A percentile compares a stretch with the other conserved stretches of the same genome.
Evolutionary conservation across 164 flowering plant genomes (phyloP).

Genomic region (Cinnamomum micranthum): DNA sequence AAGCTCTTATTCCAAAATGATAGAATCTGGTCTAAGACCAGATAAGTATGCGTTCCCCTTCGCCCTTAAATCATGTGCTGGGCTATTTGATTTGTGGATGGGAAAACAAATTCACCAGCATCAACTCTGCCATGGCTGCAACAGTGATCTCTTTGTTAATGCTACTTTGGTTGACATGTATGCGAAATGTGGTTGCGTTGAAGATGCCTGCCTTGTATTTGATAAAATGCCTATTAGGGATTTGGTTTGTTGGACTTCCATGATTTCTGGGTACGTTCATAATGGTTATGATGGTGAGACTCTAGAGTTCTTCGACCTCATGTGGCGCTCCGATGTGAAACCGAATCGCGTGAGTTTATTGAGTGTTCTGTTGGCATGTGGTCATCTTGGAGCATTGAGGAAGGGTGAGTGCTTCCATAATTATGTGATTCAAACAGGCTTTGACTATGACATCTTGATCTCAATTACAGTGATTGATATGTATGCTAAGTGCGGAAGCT

Average conservation of each 20-base stretch:
- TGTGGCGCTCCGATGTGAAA: constrained; percentile 10
- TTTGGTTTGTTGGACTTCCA: constrained; percentile 19
- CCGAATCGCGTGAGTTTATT: constrained; percentile 17
- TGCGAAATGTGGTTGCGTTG: constrained; percentile 13
- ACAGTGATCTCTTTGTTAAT: constrained; percentile 8
- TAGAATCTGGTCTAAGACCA: constrained; percentile 6
- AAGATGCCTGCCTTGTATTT: constrained; percentile 13
- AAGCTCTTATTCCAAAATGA: constrained; percentile 8
- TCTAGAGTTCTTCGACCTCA: constrained; percentile 9
- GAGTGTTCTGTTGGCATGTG: constrained; percentile 19
- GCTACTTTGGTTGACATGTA: constrained; percentile 17
- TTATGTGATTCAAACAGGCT: constrained; percentile 9
- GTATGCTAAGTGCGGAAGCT: constrained; percentile 17
- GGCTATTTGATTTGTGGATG: constrained; percentile 9
- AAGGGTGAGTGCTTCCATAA: constrained; percentile 18
- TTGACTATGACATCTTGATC: constrained; percentile 13
- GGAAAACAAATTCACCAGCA: constrained; percentile 18
- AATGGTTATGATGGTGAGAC: constrained; percentile 14
- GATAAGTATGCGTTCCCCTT: constrained; percentile 20
- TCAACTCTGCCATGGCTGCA: constrained; percentile 9
- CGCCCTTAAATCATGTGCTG: constrained; percentile 16
- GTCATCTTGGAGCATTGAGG: constrained; percentile 15
- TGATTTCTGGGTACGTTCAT: constrained; percentile 20
- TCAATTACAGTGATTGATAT: constrained; percentile 15
- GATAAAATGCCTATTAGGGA: constrained; percentile 17